Evolutionary conservation across 306 rosid genomes (phyloP).

Genomic region (Adenanthera pavonina): DNA sequence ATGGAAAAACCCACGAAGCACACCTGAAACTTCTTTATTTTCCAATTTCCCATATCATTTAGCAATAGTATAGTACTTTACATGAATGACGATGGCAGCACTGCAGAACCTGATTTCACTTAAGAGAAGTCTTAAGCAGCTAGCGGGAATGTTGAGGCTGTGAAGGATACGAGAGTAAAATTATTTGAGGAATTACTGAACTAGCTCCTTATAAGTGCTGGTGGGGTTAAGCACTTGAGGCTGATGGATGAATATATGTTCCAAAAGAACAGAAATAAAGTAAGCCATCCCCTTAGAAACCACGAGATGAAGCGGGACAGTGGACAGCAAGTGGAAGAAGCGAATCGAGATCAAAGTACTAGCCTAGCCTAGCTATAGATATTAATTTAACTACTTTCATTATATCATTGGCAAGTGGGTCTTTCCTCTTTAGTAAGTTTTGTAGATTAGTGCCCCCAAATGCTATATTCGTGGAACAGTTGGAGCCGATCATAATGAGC

Average conservation of each 20-base stretch:
- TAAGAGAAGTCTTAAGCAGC: background rate
- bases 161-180: background rate
- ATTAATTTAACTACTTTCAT: conserved; percentile 50
- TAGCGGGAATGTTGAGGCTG: too few species aligned
- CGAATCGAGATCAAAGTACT: conserved; percentile 53
- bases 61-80: background rate
- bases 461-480: background rate
- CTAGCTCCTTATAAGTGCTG: conserved; percentile 57
- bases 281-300: conserved; percentile 44
- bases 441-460: background rate
- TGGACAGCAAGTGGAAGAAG: conserved; percentile 45
- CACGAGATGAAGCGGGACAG: conserved; percentile 46
- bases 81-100: conserved; percentile 18
- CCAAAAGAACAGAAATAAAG: conserved; percentile 49
- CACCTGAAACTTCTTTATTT: conserved; percentile 4
- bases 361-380: conserved; percentile 3
- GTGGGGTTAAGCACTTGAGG: conserved; percentile 42
- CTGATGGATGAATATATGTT: conserved; percentile 65
- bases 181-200: background rate
- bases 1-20: conserved; percentile 34
- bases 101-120: background rate
- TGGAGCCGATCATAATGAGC: background rate
- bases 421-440: conserved; percentile 17
- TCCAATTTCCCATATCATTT: conserved; percentile 36
- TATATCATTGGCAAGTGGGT: conserved; percentile 34